Evolutionary conservation across 1,139 yeast species (phyloP).

Genomic region (Protomyces lactucae-debilis): DNA sequence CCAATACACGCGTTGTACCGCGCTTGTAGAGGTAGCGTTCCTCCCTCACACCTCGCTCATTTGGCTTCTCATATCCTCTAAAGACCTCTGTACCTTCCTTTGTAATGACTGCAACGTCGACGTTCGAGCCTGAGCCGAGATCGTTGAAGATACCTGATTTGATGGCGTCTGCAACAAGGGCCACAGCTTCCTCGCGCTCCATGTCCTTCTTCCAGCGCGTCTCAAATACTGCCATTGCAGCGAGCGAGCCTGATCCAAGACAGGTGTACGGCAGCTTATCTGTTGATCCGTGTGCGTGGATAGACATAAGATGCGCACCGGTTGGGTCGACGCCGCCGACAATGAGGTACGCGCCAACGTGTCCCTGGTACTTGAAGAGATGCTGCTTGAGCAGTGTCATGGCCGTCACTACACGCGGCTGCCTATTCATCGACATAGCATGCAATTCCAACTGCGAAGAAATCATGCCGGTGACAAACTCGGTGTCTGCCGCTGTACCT

Average conservation of each 20-base stretch:
- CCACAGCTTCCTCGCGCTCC: conserved; percentile 81
- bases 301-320: conserved; percentile 79
- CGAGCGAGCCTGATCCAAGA: conserved; percentile 94
- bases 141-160: conserved; percentile 99
- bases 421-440: conserved; percentile 71
- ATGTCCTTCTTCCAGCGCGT: conserved; percentile 75
- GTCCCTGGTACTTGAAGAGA: conserved; percentile 92
- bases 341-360: conserved; percentile 91
- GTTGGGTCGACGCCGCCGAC: conserved; percentile 97
- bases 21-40: conserved; percentile 76
- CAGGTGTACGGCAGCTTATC: conserved; percentile 65
- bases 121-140: conserved; percentile 96
- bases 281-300: conserved; percentile 97
- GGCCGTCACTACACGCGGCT: conserved; percentile 91
- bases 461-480: conserved; percentile 89
- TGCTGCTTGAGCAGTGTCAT: conserved; percentile 92
- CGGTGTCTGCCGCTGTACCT: conserved; percentile 98
- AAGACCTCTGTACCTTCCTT: conserved; percentile 66
- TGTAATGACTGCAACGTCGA: conserved; percentile 95
- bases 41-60: conserved; percentile 75
- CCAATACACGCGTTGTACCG: conserved; percentile 83
- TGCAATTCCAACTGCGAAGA: conserved; percentile 88
- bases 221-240: conserved; percentile 97
- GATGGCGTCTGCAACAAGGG: conserved; percentile 85
- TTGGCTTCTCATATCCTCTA: conserved; percentile 88